Evolutionary conservation across 2,329 filamentous ascomycete species (phyloP).

Genomic region (Dothideomycetes sp.): DNA sequence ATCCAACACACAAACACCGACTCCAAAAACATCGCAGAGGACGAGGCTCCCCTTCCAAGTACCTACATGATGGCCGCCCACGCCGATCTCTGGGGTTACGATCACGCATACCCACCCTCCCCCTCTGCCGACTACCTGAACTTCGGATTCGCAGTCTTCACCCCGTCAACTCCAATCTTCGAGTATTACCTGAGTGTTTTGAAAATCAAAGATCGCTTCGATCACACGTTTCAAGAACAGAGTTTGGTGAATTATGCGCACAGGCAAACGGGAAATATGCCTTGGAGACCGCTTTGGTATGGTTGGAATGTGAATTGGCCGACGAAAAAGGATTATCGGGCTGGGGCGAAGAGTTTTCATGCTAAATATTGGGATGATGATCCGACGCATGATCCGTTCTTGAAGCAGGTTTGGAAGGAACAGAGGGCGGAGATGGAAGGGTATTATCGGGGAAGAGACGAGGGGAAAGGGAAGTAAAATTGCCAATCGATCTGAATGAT

Average conservation of each 20-base stretch:
- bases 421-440: slow-evolving; percentile 30
- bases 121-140: slow-evolving; percentile 24
- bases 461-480: not conserved
- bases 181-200: slow-evolving; percentile 30
- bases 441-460: slow-evolving; percentile 24
- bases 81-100: slow-evolving; percentile 20
- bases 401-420: slow-evolving; percentile 29
- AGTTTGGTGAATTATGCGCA: slow-evolving; percentile 34
- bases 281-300: slow-evolving; percentile 31
- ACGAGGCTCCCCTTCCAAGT: slow-evolving; percentile 29
- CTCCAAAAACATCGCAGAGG: slow-evolving; percentile 19
- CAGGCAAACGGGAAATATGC: slow-evolving; percentile 31
- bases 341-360: slow-evolving; percentile 29
- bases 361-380: slow-evolving; percentile 34
- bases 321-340: slow-evolving; percentile 28
- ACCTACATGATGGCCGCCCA: slow-evolving; percentile 33
- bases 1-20: slow-evolving; percentile 23
- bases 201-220: slow-evolving; percentile 25
- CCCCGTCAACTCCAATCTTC: slow-evolving; percentile 26
- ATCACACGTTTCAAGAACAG: slow-evolving; percentile 29
- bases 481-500: too few relatives aligned
- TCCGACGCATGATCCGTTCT: slow-evolving; percentile 24
- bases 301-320: slow-evolving; percentile 34
- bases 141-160: slow-evolving; percentile 32
- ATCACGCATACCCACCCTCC: slow-evolving; percentile 22